A percentile compares a stretch with the other conserved stretches of the same genome.
phyloP scores from a whole-genome alignment of 2,329 filamentous ascomycete genomes.

The Xylariaceae sp. region DNA sequence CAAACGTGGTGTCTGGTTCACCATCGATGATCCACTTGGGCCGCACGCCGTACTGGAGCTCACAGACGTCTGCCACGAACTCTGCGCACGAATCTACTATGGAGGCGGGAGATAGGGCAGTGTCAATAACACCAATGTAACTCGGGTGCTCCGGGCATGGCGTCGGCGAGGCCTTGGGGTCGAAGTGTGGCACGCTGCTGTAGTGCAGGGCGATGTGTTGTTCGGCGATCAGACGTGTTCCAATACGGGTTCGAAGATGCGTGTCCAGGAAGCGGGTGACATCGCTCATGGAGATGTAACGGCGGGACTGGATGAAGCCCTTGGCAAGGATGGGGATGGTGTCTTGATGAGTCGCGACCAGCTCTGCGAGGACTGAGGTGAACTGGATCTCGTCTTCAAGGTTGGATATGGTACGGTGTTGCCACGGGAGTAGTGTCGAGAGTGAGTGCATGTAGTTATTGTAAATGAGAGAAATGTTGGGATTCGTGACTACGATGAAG shows the following conservation, averaged over 20 bases:
- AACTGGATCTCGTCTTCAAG: conserved; percentile 86
- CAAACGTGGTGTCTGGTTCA: conserved; percentile 80
- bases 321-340: conserved; percentile 89
- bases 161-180: conserved; percentile 47
- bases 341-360: conserved; percentile 91
- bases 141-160: conserved; percentile 50
- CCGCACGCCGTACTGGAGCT: conserved; percentile 87
- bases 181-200: conserved; percentile 62
- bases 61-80: conserved; percentile 93
- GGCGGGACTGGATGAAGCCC: conserved; percentile 87
- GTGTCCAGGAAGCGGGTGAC: conserved; percentile 92
- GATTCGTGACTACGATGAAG: conserved; percentile 97
- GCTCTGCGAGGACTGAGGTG: conserved; percentile 85
- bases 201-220: conserved; percentile 91
- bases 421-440: conserved; percentile 80
- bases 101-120: conserved; percentile 71
- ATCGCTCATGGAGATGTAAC: conserved; percentile 76
- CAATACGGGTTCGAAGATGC: conserved; percentile 88
- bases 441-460: conserved; percentile 93
- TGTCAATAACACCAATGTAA: conserved; percentile 95
- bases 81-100: conserved; percentile 80
- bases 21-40: conserved; percentile 78
- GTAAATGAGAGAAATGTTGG: conserved; percentile 90
- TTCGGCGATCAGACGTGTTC: conserved; percentile 88
- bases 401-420: conserved; percentile 62